Percentiles rank a stretch among this genome's conserved stretches.
Evolutionary conservation across 2,329 filamentous ascomycete species (phyloP).

Genomic region (Fusarium verrucosum): DNA sequence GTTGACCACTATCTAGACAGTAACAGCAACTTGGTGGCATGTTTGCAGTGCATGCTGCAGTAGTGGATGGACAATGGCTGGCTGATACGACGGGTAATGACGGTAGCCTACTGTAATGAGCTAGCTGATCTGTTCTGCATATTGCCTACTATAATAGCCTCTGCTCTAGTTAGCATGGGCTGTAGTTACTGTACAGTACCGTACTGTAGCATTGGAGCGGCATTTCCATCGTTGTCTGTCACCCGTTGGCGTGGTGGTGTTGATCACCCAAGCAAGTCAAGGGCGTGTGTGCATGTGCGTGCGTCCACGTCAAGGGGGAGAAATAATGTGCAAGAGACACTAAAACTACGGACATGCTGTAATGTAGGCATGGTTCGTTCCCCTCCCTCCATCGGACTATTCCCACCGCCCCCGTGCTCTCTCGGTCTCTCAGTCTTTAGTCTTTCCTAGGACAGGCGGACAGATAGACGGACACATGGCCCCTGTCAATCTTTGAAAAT

Average conservation of each 20-base stretch:
- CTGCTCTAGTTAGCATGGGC: too few relatives aligned
- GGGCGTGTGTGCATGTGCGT: not conserved
- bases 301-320: not conserved
- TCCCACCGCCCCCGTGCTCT: not conserved
- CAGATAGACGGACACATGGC: too few relatives aligned
- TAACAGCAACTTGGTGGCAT: not conserved
- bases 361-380: too few relatives aligned
- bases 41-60: not conserved
- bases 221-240: not conserved
- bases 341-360: too few relatives aligned
- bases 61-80: constrained; percentile 5
- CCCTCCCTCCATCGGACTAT: constrained; percentile 1
- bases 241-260: not conserved
- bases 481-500: constrained; percentile 12
- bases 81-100: not conserved
- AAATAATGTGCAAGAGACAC: not conserved
- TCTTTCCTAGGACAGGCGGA: constrained; percentile 1
- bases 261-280: not conserved
- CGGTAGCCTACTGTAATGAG: not conserved
- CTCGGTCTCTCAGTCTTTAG: too few relatives aligned
- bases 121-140: not conserved
- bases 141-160: too few relatives aligned
- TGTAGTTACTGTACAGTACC: not conserved
- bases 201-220: not conserved
- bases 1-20: not conserved